Evolutionary conservation across 306 rosid genomes (phyloP).

Genomic region (Elaeagnus macrophylla): DNA sequence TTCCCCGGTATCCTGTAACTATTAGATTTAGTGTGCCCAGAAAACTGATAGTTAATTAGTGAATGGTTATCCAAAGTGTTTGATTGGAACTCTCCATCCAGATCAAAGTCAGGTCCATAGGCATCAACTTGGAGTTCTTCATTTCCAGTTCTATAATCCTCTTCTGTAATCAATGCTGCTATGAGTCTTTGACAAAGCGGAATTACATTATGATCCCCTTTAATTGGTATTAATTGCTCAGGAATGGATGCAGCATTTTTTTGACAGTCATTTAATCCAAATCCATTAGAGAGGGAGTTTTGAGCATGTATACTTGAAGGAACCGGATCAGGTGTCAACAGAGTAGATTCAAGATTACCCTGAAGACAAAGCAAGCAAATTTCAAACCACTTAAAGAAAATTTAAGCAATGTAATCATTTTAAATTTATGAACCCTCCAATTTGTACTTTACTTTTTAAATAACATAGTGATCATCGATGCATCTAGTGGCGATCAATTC

Average conservation of each 20-base stretch:
- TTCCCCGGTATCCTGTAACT: slow-evolving; percentile 43
- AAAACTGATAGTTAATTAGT: slow-evolving; percentile 43
- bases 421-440: neutral
- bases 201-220: slow-evolving; percentile 47
- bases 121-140: slow-evolving; percentile 51
- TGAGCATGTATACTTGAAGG: slow-evolving; percentile 32
- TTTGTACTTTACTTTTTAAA: no score
- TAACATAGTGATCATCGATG: no score
- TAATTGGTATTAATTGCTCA: slow-evolving; percentile 39
- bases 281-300: slow-evolving; percentile 42
- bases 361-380: slow-evolving; percentile 23
- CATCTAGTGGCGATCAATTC: no score
- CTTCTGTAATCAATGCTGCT: slow-evolving; percentile 83
- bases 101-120: slow-evolving; percentile 48
- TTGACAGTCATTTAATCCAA: slow-evolving; percentile 31
- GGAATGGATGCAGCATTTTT: slow-evolving; percentile 24
- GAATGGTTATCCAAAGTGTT: slow-evolving; percentile 41
- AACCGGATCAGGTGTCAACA: slow-evolving; percentile 26
- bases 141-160: slow-evolving; percentile 51
- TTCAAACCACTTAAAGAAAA: slow-evolving; percentile 3
- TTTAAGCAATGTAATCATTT: neutral
- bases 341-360: slow-evolving; percentile 54
- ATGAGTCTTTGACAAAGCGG: slow-evolving; percentile 85
- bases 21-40: slow-evolving; percentile 51
- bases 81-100: slow-evolving; percentile 54